Conservation (phyloP, 148 eudicot species). For the Suaeda aralocaspica region DNA sequence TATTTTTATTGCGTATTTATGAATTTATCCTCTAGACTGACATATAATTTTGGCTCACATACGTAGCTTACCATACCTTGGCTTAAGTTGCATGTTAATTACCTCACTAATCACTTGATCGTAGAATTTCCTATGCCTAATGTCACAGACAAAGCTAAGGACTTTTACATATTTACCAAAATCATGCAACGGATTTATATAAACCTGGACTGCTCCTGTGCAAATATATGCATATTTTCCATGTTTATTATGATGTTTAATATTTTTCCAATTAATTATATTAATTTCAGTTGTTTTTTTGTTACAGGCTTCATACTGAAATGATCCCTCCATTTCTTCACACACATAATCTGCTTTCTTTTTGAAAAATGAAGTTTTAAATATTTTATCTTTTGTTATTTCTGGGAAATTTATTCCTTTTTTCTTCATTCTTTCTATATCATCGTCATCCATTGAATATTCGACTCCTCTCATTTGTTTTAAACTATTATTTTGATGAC, state of each 20-base stretch:
- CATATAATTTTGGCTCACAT: not conserved
- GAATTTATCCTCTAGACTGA: not conserved
- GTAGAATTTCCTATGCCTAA: not conserved
- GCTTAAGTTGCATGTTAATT: not conserved
- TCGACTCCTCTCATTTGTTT: not conserved
- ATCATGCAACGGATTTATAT: not conserved
- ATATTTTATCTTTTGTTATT: not conserved
- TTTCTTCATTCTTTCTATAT: not conserved
- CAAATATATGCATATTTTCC: not conserved
- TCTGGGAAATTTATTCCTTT: not conserved
- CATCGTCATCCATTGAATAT: not conserved
- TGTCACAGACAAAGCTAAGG: not conserved
- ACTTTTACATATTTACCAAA: not conserved
- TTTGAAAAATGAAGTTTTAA: not conserved
- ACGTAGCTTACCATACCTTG: not conserved
- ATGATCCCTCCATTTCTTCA: conserved; percentile 7
- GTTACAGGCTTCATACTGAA: not conserved
- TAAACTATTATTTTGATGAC: not conserved
- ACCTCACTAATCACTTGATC: not conserved
- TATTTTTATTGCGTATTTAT: not conserved
- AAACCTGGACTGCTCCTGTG: not conserved
- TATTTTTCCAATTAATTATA: not conserved
- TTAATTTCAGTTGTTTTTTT: not conserved
- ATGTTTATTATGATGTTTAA: not conserved
- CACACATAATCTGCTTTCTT: not conserved